Conservation (phyloP, 176 grass and related monocot genomes). For the Carex myosuroides region DNA sequence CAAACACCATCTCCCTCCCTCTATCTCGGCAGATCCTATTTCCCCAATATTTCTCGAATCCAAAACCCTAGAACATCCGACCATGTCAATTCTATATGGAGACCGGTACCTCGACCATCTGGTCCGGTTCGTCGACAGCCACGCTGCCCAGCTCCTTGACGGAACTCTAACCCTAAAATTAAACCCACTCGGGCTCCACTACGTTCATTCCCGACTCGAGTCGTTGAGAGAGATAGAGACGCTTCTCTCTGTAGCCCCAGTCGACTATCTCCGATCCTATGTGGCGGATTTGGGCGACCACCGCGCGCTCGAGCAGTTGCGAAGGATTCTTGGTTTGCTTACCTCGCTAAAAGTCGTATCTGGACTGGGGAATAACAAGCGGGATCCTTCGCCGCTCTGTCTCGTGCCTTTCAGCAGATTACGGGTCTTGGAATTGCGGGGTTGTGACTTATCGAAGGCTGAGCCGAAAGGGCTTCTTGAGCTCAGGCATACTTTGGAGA, state of each 20-base stretch:
- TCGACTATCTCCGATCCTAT: constrained; percentile 96
- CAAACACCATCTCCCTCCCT: neutral
- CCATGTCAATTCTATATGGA: constrained; percentile 49
- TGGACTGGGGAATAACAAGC: constrained; percentile 19
- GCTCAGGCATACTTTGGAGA: constrained; percentile 81
- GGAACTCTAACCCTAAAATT: constrained; percentile 74
- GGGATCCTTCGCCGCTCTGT: constrained; percentile 72
- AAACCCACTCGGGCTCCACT: constrained; percentile 87
- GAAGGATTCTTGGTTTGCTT: constrained; percentile 71
- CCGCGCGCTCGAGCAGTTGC: constrained; percentile 88
- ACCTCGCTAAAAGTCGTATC: constrained; percentile 76
- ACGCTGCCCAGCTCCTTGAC: constrained; percentile 67
- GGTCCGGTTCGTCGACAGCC: constrained; percentile 51
- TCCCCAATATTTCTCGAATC: constrained; percentile 12
- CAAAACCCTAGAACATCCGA: constrained; percentile 30
- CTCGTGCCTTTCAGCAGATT: constrained; percentile 73
- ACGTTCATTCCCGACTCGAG: constrained; percentile 86
- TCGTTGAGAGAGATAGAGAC: constrained; percentile 84
- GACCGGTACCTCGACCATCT: constrained; percentile 86
- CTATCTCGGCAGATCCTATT: neutral
- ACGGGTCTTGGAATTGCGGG: constrained; percentile 58
- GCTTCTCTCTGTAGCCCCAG: constrained; percentile 76
- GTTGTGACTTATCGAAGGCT: constrained; percentile 74
- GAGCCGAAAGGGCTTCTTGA: constrained; percentile 66
- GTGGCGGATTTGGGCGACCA: constrained; percentile 92